phyloP scores from a whole-genome alignment of 2,329 filamentous ascomycete species.

The Exophiala aquamarina region DNA sequence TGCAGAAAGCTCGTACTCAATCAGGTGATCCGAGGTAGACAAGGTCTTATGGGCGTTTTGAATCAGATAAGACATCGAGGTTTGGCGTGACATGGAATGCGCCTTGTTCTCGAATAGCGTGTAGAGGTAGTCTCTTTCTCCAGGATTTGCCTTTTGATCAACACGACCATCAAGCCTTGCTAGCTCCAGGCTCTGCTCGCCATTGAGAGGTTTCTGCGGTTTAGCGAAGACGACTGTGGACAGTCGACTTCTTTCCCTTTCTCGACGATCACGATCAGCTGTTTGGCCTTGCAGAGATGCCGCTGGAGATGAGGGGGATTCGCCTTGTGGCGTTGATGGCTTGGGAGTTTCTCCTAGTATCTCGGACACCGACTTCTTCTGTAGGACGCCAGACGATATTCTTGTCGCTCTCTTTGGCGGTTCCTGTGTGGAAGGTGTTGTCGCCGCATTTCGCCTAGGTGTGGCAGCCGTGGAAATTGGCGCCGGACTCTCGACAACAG shows the following conservation, averaged over 20 bases:
- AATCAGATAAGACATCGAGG: slow-evolving; percentile 67
- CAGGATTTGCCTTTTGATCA: slow-evolving; percentile 54
- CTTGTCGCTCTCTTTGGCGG: slow-evolving; percentile 63
- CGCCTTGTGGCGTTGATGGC: slow-evolving; percentile 34
- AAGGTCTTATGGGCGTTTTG: slow-evolving; percentile 85
- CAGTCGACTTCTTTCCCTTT: slow-evolving; percentile 61
- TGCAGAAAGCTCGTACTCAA: slow-evolving; percentile 81
- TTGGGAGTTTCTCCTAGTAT: slow-evolving; percentile 63
- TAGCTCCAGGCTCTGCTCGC: slow-evolving; percentile 39
- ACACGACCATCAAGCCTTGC: slow-evolving; percentile 27
- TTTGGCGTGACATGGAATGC: slow-evolving; percentile 54
- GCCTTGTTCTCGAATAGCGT: slow-evolving; percentile 63
- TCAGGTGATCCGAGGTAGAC: slow-evolving; percentile 78
- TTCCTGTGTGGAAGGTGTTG: slow-evolving; percentile 34
- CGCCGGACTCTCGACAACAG: slow-evolving; percentile 26
- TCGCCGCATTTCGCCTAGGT: slow-evolving; percentile 28
- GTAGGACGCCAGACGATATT: slow-evolving; percentile 68
- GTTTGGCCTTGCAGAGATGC: slow-evolving; percentile 40
- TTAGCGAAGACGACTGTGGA: slow-evolving; percentile 80
- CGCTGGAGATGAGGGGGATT: slow-evolving; percentile 30
- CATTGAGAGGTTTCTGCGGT: slow-evolving; percentile 54
- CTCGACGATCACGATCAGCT: slow-evolving; percentile 55
- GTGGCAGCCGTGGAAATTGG: slow-evolving; percentile 25
- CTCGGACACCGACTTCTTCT: slow-evolving; percentile 71
- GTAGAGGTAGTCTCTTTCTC: slow-evolving; percentile 61